Evolutionary conservation across 1,139 yeast genomes (phyloP).

Genomic region (Yamadazyma sp.): DNA sequence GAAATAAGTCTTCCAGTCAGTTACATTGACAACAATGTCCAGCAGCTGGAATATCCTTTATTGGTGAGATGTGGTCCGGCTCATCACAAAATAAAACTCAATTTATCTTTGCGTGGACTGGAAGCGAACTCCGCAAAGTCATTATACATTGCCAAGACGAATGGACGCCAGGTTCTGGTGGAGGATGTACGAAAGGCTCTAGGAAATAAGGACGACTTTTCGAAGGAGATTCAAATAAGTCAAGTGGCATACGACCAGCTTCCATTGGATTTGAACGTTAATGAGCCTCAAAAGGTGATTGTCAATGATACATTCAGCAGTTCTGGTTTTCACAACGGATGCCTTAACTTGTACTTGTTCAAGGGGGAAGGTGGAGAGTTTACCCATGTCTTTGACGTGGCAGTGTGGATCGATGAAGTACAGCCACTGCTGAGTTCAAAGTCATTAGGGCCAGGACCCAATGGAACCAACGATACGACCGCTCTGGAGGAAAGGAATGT

Average conservation of each 20-base stretch:
- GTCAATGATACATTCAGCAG: slow-evolving; percentile 32
- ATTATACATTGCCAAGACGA: slow-evolving; percentile 29
- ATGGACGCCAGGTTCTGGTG: slow-evolving; percentile 13
- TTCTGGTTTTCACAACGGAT: slow-evolving; percentile 18
- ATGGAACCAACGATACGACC: too few relatives aligned
- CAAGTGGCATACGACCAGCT: slow-evolving; percentile 26
- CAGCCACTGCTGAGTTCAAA: too few relatives aligned
- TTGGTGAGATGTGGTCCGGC: slow-evolving; percentile 26
- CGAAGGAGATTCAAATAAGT: slow-evolving; percentile 24
- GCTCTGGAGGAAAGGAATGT: too few relatives aligned
- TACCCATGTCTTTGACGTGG: slow-evolving; percentile 26
- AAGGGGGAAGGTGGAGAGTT: slow-evolving; percentile 24
- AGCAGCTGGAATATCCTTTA: slow-evolving; percentile 22
- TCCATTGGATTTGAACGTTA: slow-evolving; percentile 24
- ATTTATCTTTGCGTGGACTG: slow-evolving; percentile 22
- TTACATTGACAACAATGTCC: slow-evolving; percentile 26
- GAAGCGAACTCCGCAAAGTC: slow-evolving; percentile 13
- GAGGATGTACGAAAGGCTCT: slow-evolving; percentile 12
- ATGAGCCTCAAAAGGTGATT: slow-evolving; percentile 25
- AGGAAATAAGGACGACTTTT: background rate
- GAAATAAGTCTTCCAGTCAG: slow-evolving; percentile 16
- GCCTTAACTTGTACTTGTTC: slow-evolving; percentile 33
- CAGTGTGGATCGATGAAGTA: slow-evolving; percentile 28
- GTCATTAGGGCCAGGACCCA: too few relatives aligned
- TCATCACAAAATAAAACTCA: slow-evolving; percentile 26